phyloP scores from a whole-genome alignment of 2,329 filamentous ascomycete genomes.

The Claviceps pusilla region DNA sequence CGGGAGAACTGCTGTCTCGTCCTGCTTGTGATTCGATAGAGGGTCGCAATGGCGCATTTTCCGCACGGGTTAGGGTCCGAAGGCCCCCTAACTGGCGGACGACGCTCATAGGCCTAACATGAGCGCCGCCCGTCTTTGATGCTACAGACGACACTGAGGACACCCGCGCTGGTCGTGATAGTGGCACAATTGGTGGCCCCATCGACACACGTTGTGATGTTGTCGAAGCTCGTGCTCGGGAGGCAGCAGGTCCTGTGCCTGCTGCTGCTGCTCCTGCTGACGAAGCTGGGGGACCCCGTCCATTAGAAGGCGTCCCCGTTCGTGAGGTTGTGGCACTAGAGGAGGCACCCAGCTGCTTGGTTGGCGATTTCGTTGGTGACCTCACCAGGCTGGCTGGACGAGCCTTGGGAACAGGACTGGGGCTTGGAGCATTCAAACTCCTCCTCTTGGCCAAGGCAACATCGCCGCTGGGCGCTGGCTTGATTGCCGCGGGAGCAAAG shows the following conservation, averaged over 20 bases:
- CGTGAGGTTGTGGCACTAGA: constrained; percentile 46
- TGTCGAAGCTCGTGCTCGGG: constrained; percentile 41
- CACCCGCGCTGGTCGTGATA: constrained; percentile 27
- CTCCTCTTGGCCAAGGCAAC: constrained; percentile 43
- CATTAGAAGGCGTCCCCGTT: constrained; percentile 49
- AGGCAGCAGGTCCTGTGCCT: constrained; percentile 15
- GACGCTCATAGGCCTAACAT: constrained; percentile 24
- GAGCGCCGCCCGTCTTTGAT: constrained; percentile 17
- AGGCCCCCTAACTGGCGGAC: constrained; percentile 25
- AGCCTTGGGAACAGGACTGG: constrained; percentile 50
- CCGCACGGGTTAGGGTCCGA: constrained; percentile 22
- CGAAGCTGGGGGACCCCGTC: constrained; percentile 26
- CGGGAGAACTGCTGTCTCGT: constrained; percentile 24
- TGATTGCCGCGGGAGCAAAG: constrained; percentile 25
- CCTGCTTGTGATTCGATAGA: constrained; percentile 33
- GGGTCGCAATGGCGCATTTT: constrained; percentile 23
- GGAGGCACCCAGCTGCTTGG: constrained; percentile 50
- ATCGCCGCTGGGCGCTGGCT: constrained; percentile 31
- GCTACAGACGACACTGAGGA: constrained; percentile 28
- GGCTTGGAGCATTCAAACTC: constrained; percentile 58
- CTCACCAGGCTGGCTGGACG: constrained; percentile 42
- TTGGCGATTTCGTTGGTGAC: constrained; percentile 68
- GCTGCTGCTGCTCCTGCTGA: not conserved
- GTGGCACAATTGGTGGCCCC: constrained; percentile 45
- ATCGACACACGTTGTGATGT: constrained; percentile 46